These are phyloP conservation scores for Alnus glutinosa DNA, from an alignment of 306 rosid genomes.

Conservation along the genomic window DNA sequence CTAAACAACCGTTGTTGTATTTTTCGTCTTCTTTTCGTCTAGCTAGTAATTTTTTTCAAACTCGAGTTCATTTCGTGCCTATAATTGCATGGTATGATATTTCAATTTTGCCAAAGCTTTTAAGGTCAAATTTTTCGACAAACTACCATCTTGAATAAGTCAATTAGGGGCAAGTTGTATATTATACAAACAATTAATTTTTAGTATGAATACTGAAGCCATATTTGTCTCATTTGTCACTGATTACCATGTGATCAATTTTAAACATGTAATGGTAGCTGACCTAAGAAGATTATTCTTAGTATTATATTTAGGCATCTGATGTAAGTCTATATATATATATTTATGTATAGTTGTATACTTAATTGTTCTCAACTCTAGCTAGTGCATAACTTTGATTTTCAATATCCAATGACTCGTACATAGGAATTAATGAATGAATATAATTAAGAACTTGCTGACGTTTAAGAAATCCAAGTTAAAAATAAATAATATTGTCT, in stretches of 20 bases:
- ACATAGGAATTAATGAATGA: not conserved
- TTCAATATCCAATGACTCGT: not conserved
- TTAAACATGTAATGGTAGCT: slow-evolving; percentile 44
- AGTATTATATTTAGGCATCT: slow-evolving; percentile 29
- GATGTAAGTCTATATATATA: slow-evolving; percentile 24
- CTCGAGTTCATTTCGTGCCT: too few relatives aligned
- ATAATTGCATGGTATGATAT: too few relatives aligned
- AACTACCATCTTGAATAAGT: not conserved
- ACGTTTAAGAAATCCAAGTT: not conserved
- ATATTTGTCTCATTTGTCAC: slow-evolving; percentile 35
- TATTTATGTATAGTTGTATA: too few relatives aligned
- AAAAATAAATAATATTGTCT: not conserved
- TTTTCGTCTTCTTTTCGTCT: too few relatives aligned
- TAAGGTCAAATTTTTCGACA: slow-evolving; percentile 1
- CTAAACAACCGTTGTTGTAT: too few relatives aligned
- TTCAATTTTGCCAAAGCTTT: not conserved
- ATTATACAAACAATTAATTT: too few relatives aligned
- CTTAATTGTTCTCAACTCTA: slow-evolving; percentile 4
- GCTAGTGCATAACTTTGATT: not conserved
- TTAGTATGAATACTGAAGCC: too few relatives aligned
- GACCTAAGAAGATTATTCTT: slow-evolving; percentile 51
- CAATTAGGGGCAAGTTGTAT: too few relatives aligned
- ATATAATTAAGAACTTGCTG: not conserved
- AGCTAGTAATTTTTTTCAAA: too few relatives aligned
- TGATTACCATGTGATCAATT: slow-evolving; percentile 33